Conservation (phyloP, 139 green algal species). For the Closterium sp. region DNA sequence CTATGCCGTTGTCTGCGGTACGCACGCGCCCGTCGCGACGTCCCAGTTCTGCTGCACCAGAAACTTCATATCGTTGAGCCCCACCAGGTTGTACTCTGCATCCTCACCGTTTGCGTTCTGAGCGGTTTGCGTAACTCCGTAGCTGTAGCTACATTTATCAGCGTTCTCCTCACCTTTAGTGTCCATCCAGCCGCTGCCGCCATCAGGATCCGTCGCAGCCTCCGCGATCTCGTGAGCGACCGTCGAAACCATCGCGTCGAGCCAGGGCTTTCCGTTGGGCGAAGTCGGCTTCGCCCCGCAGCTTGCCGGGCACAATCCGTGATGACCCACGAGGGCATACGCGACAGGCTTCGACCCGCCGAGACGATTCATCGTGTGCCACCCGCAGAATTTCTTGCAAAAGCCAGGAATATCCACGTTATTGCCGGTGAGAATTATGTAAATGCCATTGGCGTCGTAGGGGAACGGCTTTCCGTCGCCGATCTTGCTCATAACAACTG, state of each 20-base stretch:
- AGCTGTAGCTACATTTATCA: neutral
- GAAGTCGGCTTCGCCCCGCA: neutral
- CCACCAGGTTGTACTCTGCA: neutral
- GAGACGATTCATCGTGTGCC: neutral
- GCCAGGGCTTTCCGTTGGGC: neutral
- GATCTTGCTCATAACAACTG: neutral
- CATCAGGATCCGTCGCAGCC: neutral
- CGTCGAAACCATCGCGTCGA: neutral
- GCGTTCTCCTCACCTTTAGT: neutral
- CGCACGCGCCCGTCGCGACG: no score
- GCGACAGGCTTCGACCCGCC: neutral
- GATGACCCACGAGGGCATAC: neutral
- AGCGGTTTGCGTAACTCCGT: neutral
- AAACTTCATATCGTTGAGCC: neutral
- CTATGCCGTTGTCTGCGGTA: no score
- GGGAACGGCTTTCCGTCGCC: neutral
- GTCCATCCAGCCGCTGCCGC: neutral
- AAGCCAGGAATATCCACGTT: neutral
- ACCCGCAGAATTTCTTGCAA: neutral
- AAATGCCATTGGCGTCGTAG: neutral
- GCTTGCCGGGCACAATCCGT: neutral
- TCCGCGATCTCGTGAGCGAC: conserved; percentile 5
- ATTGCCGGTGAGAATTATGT: neutral
- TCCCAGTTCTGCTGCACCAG: neutral
- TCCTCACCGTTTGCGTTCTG: neutral